Base-by-base conservation (phyloP, 768 basidiomycete species). In the Tricholoma furcatifolium region DNA sequence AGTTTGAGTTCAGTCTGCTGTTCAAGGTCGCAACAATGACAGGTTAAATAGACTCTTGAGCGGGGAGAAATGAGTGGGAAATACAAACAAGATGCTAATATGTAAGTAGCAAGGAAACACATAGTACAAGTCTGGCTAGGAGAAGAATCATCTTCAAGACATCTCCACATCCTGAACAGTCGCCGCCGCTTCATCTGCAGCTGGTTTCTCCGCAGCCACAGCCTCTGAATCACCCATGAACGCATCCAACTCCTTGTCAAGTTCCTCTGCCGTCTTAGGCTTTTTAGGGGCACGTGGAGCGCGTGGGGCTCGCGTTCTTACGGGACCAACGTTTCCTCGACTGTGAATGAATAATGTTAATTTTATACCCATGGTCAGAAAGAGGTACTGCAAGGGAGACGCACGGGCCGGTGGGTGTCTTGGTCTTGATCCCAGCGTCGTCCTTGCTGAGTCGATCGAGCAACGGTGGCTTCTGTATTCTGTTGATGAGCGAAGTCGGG, bases 231-330 rank as follows among this genome's bases (percentile, higher is more conserved):
- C 87, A 7, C 79, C 82, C 90, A 92, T 90, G 61, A 91, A 91
- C 3, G 85, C 82, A 59, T 97, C 93, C 54, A 97, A 67, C 70
- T 97, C 93, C 66, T 80, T 85, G 67, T 97, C 93, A 54, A 97
- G 70, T 59, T 96, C 90, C 53, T 85, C 88, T 7, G 82, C 88
- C 2, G 88, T 88, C 69, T 90, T 84, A 3, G 80, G 76, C 69
- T 85, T 83, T 62, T 78, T 72, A 18, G 67, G 67, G 65, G 57
- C 65, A 63, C 59, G 70, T 58, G 53, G 70, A 41, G 64, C 67
- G 8, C 70, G 72, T 43, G 67, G 65, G 21, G 69, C 70, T 53
- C 77, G 73, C 20, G 69, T 70, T 50, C 85, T 80, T 53, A 78
- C 67, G 6, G 80, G 78, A n/a, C 82, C 80, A 51, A 70, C 62